Evolutionary conservation across 164 flowering plant genomes (phyloP).

Genomic region (Dillenia turbinata): DNA sequence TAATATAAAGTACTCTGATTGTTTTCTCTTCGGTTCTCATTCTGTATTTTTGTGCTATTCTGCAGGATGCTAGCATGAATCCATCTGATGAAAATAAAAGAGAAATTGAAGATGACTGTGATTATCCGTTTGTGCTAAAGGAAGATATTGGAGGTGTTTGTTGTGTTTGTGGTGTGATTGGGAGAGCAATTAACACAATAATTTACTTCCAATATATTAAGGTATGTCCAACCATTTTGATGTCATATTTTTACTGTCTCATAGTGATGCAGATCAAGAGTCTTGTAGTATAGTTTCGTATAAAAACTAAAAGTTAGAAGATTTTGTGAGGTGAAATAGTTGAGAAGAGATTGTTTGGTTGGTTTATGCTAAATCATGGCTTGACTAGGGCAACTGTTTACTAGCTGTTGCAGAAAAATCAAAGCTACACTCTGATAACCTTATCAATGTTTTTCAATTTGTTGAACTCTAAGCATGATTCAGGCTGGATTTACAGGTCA

Average conservation of each 20-base stretch:
- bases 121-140: too few species aligned
- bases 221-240: slow-evolving; percentile 13
- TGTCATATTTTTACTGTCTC: neutral
- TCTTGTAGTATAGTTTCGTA: neutral
- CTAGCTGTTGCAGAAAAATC: too few species aligned
- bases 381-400: too few species aligned
- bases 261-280: too few species aligned
- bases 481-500: too few species aligned
- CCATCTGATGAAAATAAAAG: slow-evolving; percentile 8
- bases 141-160: slow-evolving; percentile 43
- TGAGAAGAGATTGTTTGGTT: neutral
- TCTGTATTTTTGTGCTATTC: slow-evolving; percentile 7
- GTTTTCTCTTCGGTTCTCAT: neutral
- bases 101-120: slow-evolving; percentile 17
- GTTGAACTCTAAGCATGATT: neutral
- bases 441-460: neutral
- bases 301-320: neutral
- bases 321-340: neutral
- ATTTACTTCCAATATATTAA: slow-evolving; percentile 36
- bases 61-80: slow-evolving; percentile 17
- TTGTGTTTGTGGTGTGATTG: slow-evolving; percentile 21
- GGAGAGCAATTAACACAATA: slow-evolving; percentile 30
- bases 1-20: neutral
- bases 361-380: too few species aligned
- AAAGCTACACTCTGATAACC: too few species aligned